phyloP scores from a whole-genome alignment of 495 filamentous ascomycete species.

The Friedmanniomyces endolithicus region DNA sequence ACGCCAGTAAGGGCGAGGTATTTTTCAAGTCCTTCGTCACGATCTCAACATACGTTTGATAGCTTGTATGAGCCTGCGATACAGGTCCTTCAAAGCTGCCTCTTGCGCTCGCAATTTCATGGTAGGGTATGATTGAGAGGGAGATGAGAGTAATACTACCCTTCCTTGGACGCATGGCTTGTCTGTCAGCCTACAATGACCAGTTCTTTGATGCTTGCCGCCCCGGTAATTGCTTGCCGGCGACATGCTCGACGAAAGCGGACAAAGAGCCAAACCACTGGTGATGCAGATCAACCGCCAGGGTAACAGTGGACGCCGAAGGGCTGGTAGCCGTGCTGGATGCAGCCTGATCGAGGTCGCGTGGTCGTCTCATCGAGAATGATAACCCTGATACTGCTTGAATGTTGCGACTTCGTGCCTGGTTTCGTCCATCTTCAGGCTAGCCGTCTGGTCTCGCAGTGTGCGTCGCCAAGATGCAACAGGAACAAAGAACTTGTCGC shows the following conservation, averaged over 20 bases:
- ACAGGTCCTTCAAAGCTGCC: constrained; percentile 7
- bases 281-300: not conserved
- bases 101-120: constrained; percentile 7
- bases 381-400: too few relatives aligned
- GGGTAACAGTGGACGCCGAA: not conserved
- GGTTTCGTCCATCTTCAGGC: too few relatives aligned
- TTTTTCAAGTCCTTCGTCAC: not conserved
- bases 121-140: not conserved
- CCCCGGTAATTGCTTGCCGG: constrained; percentile 1
- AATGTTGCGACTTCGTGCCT: too few relatives aligned
- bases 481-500: too few relatives aligned
- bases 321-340: not conserved
- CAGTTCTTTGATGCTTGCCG: constrained; percentile 1
- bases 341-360: not conserved
- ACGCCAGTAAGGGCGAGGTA: not conserved
- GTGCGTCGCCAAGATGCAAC: too few relatives aligned
- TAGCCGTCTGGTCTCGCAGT: too few relatives aligned
- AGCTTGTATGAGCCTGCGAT: constrained; percentile 1
- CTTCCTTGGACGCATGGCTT: not conserved
- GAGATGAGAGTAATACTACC: not conserved
- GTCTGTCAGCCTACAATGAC: constrained; percentile 1
- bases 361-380: not conserved
- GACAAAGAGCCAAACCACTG: not conserved
- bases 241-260: not conserved
- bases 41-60: not conserved